These are phyloP conservation scores for Leccinellum rugosiceps DNA, from an alignment of 768 basidiomycete species.

Conservation along the genomic window DNA sequence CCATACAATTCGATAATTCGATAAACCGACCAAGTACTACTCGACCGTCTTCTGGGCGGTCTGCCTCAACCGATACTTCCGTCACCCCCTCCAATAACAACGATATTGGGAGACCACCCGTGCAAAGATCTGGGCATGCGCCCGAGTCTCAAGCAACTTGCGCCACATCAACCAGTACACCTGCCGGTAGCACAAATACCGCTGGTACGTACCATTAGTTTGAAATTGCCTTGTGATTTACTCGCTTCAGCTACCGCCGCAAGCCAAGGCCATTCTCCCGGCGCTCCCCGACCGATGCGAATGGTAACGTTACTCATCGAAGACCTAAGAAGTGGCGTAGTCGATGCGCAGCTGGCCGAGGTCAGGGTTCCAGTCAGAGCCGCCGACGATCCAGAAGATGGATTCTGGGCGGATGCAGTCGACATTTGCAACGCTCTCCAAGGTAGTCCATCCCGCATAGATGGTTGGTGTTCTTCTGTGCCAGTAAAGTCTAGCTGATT, in stretches of 20 bases:
- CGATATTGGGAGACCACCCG: neutral
- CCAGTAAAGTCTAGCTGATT: neutral
- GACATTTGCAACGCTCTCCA: slow-evolving; percentile 61
- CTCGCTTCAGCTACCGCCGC: slow-evolving; percentile 7
- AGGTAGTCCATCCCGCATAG: slow-evolving; percentile 59
- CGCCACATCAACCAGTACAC: slow-evolving; percentile 2
- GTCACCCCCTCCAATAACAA: neutral
- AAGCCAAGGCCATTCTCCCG: slow-evolving; percentile 13
- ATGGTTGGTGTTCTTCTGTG: slow-evolving; percentile 43
- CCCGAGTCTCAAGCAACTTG: neutral
- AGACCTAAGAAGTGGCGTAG: slow-evolving; percentile 51
- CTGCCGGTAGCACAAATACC: slow-evolving; percentile 30
- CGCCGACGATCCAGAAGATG: slow-evolving; percentile 47
- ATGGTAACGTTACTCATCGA: slow-evolving; percentile 69
- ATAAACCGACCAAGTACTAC: neutral
- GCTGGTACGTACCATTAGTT: slow-evolving; percentile 29
- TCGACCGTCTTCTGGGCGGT: slow-evolving; percentile 9
- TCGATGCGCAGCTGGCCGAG: slow-evolving; percentile 62
- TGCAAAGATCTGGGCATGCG: slow-evolving; percentile 1
- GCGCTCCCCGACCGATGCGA: slow-evolving; percentile 31
- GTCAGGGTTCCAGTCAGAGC: slow-evolving; percentile 55
- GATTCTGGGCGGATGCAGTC: slow-evolving; percentile 70
- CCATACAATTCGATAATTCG: neutral
- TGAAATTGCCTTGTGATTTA: slow-evolving; percentile 3
- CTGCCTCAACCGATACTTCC: neutral